Evolutionary conservation across 2,329 filamentous ascomycete species (phyloP).

Genomic region (Harringtonia lauricola): DNA sequence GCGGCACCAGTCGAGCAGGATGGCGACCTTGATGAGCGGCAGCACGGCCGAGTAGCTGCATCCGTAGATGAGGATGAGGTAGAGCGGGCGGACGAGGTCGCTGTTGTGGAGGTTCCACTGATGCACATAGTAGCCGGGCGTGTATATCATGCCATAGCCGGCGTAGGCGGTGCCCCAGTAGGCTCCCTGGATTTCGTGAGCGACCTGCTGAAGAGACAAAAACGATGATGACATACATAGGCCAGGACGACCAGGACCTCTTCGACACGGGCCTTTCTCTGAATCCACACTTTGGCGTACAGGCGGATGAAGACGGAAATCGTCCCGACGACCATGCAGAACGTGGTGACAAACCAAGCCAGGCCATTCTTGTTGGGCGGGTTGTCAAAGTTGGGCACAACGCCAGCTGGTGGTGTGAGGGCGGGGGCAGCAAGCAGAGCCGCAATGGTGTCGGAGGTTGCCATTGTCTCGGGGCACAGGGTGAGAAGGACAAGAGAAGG

Average conservation of each 20-base stretch:
- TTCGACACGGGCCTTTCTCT: not conserved
- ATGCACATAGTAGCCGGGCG: slow-evolving; percentile 25
- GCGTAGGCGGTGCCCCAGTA: slow-evolving; percentile 12
- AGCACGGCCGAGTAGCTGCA: slow-evolving; percentile 24
- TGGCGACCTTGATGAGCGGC: slow-evolving; percentile 27
- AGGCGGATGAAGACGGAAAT: slow-evolving; percentile 13
- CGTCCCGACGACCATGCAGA: slow-evolving; percentile 13
- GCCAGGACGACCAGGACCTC: slow-evolving; percentile 3
- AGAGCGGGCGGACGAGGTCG: slow-evolving; percentile 8
- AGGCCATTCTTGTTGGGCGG: slow-evolving; percentile 7
- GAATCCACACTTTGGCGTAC: too few relatives aligned
- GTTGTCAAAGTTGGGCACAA: slow-evolving; percentile 2
- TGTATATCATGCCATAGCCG: slow-evolving; percentile 15
- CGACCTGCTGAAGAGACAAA: too few relatives aligned
- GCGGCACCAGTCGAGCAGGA: slow-evolving; percentile 31
- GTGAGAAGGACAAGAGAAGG: too few relatives aligned
- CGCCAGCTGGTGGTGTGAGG: not conserved
- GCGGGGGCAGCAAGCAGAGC: not conserved
- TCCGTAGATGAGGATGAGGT: slow-evolving; percentile 23
- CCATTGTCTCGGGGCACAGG: too few relatives aligned
- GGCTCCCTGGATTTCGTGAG: not conserved
- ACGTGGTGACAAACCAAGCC: slow-evolving; percentile 5
- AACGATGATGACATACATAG: slow-evolving; percentile 3
- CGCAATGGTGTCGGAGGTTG: not conserved
- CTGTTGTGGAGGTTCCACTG: slow-evolving; percentile 20